Conservation (phyloP, 2,329 filamentous ascomycete genomes). For the Trichoderma harzianum region DNA sequence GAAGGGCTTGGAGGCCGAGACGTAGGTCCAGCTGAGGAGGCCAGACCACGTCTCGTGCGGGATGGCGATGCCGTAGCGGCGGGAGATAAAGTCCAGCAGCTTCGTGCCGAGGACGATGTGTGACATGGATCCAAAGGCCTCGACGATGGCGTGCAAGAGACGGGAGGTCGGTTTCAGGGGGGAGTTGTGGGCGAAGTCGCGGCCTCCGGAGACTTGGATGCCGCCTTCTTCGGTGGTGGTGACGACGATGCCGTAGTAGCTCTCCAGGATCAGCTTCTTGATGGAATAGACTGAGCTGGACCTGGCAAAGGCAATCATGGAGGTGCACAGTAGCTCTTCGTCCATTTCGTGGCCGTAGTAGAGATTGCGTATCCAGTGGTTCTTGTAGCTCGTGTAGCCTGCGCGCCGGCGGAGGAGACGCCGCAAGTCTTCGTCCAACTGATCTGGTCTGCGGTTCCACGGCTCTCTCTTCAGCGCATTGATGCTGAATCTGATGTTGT, state of each 20-base stretch:
- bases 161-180: conserved; percentile 55
- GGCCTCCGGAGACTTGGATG: conserved; percentile 32
- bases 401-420: conserved; percentile 28
- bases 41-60: conserved; percentile 59
- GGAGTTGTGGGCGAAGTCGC: conserved; percentile 43
- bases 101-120: conserved; percentile 57
- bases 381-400: conserved; percentile 26
- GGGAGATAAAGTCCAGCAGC: conserved; percentile 61
- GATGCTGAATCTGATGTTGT: conserved; percentile 30
- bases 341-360: conserved; percentile 30
- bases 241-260: conserved; percentile 32
- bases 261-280: conserved; percentile 31
- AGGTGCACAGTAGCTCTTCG: conserved; percentile 40
- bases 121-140: conserved; percentile 65
- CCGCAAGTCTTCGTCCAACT: conserved; percentile 26
- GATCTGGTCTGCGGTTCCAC: conserved; percentile 29
- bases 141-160: conserved; percentile 64
- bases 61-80: conserved; percentile 56
- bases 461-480: conserved; percentile 29
- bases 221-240: conserved; percentile 20
- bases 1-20: conserved; percentile 45
- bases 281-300: conserved; percentile 35
- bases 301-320: conserved; percentile 43
- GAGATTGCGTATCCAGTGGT: conserved; percentile 29
- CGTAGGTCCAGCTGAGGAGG: conserved; percentile 64